Evolutionary conservation across 192 early-diverging fungal genomes (phyloP), one percentile per base, ranked within the genome.

Genomic region (Backusella luteola): DNA sequence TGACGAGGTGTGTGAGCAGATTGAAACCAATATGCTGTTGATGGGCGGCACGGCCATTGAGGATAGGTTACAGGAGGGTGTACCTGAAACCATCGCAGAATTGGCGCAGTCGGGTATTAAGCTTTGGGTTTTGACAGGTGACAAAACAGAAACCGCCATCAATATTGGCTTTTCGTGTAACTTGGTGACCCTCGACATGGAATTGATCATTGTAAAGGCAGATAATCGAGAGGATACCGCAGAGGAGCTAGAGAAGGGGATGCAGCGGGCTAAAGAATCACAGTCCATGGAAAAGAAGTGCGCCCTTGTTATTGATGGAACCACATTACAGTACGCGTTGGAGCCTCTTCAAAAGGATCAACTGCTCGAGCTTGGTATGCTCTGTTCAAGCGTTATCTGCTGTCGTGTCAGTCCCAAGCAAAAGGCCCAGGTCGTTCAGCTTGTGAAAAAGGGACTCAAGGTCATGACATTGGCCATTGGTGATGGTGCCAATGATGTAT

Each of bases 131-230:
- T 85, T 98, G 75, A 99, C 98, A 0, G 98, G 96, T 23, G 97
- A 99, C 85, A 99, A 99, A 84, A 92, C 94, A 59, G 96, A 98
- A 80, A 99, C 98, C 0, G 98, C 98, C 3, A 97, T 99, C 81
- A 97, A 97, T 82, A 99, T 99, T 86, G 98, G 98, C 17, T 94
- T 95, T 72, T 93, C 96, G n/a, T 96, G 95, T 86, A 97, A 97
- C 75, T 81, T 99, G 44, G 84, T 99, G 3, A 89, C 91, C 38
- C 82, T 86, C 29, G 91, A 93, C 59, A 97, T 97, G 96, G 89
- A 92, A 67, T 84, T 96, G 19, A 90, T 98, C 6, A 85, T 96
- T 41, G 87, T 99, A 39, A 87, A 90, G 38, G 93, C 84, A 19
- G 84, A 83, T 66, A 89, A 85, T 34, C 81, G 83, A 41, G 87